Evolutionary conservation across 108 stramenopile genomes (phyloP), one percentile per base, ranked within the genome.

Genomic region (Stephanodiscus triporus): DNA sequence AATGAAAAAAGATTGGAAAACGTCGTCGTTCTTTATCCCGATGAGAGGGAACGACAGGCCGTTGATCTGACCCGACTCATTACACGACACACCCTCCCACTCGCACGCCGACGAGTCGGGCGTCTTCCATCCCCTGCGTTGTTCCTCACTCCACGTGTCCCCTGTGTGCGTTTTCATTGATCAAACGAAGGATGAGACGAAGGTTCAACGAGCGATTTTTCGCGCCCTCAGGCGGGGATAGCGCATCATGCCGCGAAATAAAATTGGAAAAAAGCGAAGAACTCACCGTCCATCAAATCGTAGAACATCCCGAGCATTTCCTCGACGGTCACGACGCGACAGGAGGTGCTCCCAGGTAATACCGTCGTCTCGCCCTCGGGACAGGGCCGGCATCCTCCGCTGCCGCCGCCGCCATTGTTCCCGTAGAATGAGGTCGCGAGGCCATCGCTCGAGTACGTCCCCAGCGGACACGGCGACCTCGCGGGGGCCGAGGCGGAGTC

Each of bases 301-400:
- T 76, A 87, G 37, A 87, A 77, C 59, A 89, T 87, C n/a, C 59
- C 48, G 7, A 89, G 64, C 20, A 87, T 67, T 47, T 89, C 89
- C 24, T 77, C 63, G 23, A 68, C 72, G 2, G 76, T 71, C n/a
- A 87, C 56, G 24, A 47, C 29, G 16, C 66, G 22, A 47, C 88
- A 87, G 1, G 51, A 10, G 4, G 50, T 57, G 42, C 75, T 72
- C 4, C 86, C 89, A 7, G 87, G 55, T 63, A 80, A 84, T 29
- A 83, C 22, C 10, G 83, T 90, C 13, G 83, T 82, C 29, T 58
- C 34, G 22, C 86, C 89, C 19, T 76, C 62, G 0, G 83, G 85
- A 63, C 89, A 90, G 7, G 56, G 63, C 32, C 48, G 77, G 64
- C 89, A 90, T 1, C 75, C 82, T 1, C 71, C 77, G 10, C 63